Percentiles rank a stretch among this genome's conserved stretches.
Evolutionary conservation across 2,329 filamentous ascomycete genomes (phyloP).

Genomic region (Colletotrichum scovillei): DNA sequence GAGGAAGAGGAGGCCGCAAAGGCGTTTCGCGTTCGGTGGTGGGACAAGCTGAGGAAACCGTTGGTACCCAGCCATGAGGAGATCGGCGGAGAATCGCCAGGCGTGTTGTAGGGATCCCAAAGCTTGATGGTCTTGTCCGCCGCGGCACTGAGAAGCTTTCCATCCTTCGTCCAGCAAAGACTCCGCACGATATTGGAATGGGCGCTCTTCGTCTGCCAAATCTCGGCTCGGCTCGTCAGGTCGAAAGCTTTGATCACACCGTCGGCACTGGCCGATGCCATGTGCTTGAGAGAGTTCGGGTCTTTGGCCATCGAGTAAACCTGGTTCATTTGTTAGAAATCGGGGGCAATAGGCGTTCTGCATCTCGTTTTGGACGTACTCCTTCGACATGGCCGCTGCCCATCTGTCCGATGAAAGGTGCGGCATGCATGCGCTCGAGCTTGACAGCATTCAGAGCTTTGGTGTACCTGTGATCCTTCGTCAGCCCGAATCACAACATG

Average conservation of each 20-base stretch:
- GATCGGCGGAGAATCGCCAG: slow-evolving; percentile 75
- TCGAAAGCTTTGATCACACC: slow-evolving; percentile 79
- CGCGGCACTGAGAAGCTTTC: slow-evolving; percentile 87
- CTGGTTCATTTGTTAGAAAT: slow-evolving; percentile 7
- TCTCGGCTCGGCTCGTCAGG: slow-evolving; percentile 75
- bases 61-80: slow-evolving; percentile 76
- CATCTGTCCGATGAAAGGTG: slow-evolving; percentile 83
- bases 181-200: slow-evolving; percentile 96
- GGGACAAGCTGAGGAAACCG: slow-evolving; percentile 80
- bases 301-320: slow-evolving; percentile 84
- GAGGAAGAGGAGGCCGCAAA: slow-evolving; percentile 86
- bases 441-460: slow-evolving; percentile 82
- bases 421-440: slow-evolving; percentile 88
- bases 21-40: slow-evolving; percentile 81
- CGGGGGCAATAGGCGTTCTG: background rate
- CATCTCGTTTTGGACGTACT: slow-evolving; percentile 49
- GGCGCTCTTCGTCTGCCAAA: slow-evolving; percentile 78
- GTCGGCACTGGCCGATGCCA: slow-evolving; percentile 89
- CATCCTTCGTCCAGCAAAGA: slow-evolving; percentile 87
- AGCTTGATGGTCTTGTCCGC: slow-evolving; percentile 89
- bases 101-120: slow-evolving; percentile 86
- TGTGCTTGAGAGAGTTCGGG: slow-evolving; percentile 76
- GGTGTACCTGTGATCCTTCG: slow-evolving; percentile 46
- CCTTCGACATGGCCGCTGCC: slow-evolving; percentile 94
- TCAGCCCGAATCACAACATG: slow-evolving; percentile 25